Evolutionary conservation across 345 rosid genomes (phyloP), one percentile per base, ranked within the genome.

Genomic region (Cardamine chenopodiifolia): DNA sequence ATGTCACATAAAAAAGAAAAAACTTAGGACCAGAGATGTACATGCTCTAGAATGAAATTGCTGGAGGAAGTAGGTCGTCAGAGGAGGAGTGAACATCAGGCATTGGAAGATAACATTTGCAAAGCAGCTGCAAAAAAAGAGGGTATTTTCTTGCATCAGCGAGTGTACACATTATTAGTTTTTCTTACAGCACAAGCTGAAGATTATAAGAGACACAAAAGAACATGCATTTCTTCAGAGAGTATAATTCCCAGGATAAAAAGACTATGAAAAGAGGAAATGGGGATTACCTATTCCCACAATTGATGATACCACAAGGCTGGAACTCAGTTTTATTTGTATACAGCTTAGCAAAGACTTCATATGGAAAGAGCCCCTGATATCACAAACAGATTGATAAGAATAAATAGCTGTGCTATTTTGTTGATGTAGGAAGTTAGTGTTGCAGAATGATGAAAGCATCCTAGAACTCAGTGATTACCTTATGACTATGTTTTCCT

Each of bases 91-190:
- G 73, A 96, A 89, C 68, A 87, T 83, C 84, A 96, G 72, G 81
- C 99, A 96, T 77, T 96, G 98, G 78, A 96, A 85, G 62, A 90
- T 92, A 71, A 84, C 93, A 79, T 96, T 92, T 40, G 98, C 99
- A 84, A 90, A 96, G 74, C 99, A 96, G 83, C 98, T 96, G 97
- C 85, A 82, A 66, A 78, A 73, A 78, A 39, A 57, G 15, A 62
- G 58, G 59, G 62, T 56, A 73, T 13, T 50, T 68, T 66, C 20
- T 68, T 54, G 55, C 18, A 44, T 70, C 39, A 78, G 78, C 47
- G 11, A 60, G 14, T 34, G 74, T 32, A 62, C 15, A 45, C 29
- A 66, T 58, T 63, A 10, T 39, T 39, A 17, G 3, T 2, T 48
- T 70, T 57, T 50, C 45, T 49, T 6, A 64, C 35, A 71, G 62